Evolutionary conservation across 441 rosid species (phyloP), one percentile per base, ranked within the genome.

Genomic region (Pelargonium australe): DNA sequence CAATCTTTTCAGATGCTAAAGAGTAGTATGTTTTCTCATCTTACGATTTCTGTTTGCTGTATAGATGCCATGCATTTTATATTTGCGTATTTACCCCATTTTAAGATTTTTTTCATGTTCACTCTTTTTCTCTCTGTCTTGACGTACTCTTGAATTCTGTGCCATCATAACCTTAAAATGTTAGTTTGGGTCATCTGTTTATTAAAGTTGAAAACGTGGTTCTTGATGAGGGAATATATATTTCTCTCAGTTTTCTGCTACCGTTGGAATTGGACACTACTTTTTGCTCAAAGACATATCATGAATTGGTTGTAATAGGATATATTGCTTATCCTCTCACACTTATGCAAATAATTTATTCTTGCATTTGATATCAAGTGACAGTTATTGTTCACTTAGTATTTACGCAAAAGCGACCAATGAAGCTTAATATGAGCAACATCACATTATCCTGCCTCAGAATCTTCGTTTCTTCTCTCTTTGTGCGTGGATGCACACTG

Each of bases 1-100:
- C 94, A 88, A 67, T 85, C 97, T 25, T 74, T 86, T 72, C 45
- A 64, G 57, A 72, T 66, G 71, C 55, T 65, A 49, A 80, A 68
- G 65, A 77, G 72, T 63, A 77, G 96, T 86, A 84, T 70, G 82
- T 70, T 64, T 72, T 69, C 58, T 63, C 11, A n/a, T 63, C 19
- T 2, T 34, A 63, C 1, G 11, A 63, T 63, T 63, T 63, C 34
- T 31, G 44, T 7, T 61, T 23, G 16, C 7, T 9, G 34, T 31
- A 28, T 31, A 34, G 20, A 34, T n/a, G 8, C 44, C 37, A 1
- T 31, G 14, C 66, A 12, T 43, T 43, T 43, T 63, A 63, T 63
- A 28, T 34, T 31, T 31, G 45, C 8, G 45, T n/a, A 63, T n/a
- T 63, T 63, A 41, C 7, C 34, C 11, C 13, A 13, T 49, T 5